Evolutionary conservation across 164 flowering plant genomes (phyloP).

Genomic region (Tetracentron sinense): DNA sequence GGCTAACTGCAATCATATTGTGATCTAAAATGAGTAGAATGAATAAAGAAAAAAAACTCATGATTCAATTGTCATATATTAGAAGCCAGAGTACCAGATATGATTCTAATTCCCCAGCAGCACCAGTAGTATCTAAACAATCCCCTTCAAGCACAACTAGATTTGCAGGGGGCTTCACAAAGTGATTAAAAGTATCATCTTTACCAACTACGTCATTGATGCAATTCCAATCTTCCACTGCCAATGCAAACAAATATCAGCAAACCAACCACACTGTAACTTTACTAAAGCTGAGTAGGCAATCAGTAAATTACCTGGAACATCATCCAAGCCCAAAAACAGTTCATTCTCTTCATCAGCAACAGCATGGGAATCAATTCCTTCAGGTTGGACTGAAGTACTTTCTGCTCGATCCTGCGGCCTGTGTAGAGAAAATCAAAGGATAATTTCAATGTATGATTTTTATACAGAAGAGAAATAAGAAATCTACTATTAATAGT

Average conservation of each 20-base stretch:
- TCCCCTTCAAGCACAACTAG: slow-evolving; percentile 95
- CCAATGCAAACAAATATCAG: slow-evolving; percentile 20
- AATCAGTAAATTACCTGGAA: slow-evolving; percentile 50
- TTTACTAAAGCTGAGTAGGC: not conserved
- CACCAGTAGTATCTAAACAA: slow-evolving; percentile 74
- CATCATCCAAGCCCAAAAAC: slow-evolving; percentile 71
- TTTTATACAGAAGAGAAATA: not conserved
- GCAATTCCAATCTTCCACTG: slow-evolving; percentile 74
- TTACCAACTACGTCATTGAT: slow-evolving; percentile 36
- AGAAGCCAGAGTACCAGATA: slow-evolving; percentile 59
- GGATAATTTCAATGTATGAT: not conserved
- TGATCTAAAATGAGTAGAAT: not conserved
- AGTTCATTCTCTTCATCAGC: slow-evolving; percentile 55
- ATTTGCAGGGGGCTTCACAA: slow-evolving; percentile 83
- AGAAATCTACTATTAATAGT: not conserved
- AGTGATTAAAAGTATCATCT: slow-evolving; percentile 38
- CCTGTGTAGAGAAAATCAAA: slow-evolving; percentile 27
- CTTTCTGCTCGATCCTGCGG: slow-evolving; percentile 50
- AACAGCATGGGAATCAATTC: slow-evolving; percentile 27
- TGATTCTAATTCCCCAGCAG: slow-evolving; percentile 77
- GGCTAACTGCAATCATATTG: slow-evolving; percentile 62
- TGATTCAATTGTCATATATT: not conserved
- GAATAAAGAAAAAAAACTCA: not conserved
- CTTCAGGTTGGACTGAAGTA: slow-evolving; percentile 33
- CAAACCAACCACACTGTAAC: not conserved